These are phyloP conservation scores for Tolypocladium amazonense DNA, from an alignment of 2,329 filamentous ascomycete genomes.

Conservation along the genomic window DNA sequence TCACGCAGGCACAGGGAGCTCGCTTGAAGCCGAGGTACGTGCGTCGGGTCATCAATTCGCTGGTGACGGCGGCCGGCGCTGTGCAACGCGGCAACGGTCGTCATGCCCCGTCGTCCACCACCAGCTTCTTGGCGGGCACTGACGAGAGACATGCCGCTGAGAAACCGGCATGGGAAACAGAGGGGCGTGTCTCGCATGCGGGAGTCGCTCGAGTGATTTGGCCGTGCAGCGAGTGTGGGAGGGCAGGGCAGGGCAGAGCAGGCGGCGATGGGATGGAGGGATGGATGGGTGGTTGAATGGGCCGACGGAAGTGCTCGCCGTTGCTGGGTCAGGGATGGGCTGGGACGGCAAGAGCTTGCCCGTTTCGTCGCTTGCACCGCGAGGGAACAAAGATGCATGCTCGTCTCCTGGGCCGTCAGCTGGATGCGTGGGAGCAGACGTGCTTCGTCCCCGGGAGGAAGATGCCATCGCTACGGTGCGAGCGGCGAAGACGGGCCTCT, in stretches of 20 bases:
- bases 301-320: neutral
- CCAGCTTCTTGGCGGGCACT: neutral
- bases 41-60: neutral
- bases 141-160: neutral
- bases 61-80: neutral
- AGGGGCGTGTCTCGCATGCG: neutral
- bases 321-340: neutral
- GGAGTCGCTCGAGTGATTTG: neutral
- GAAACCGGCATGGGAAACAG: neutral
- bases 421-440: neutral
- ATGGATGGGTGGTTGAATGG: neutral
- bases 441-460: neutral
- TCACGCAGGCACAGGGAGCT: neutral
- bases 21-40: neutral
- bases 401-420: neutral
- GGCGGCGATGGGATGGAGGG: neutral
- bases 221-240: neutral
- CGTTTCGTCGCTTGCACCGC: neutral
- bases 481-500: neutral
- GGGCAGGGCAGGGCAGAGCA: neutral
- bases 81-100: neutral
- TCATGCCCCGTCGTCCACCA: neutral
- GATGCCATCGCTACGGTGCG: neutral
- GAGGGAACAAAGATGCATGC: neutral
- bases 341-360: neutral